A percentile compares a stretch with the other conserved stretches of the same genome.
Evolutionary conservation across 306 rosid species (phyloP).

Genomic region (Chamaecrista fasciculata): DNA sequence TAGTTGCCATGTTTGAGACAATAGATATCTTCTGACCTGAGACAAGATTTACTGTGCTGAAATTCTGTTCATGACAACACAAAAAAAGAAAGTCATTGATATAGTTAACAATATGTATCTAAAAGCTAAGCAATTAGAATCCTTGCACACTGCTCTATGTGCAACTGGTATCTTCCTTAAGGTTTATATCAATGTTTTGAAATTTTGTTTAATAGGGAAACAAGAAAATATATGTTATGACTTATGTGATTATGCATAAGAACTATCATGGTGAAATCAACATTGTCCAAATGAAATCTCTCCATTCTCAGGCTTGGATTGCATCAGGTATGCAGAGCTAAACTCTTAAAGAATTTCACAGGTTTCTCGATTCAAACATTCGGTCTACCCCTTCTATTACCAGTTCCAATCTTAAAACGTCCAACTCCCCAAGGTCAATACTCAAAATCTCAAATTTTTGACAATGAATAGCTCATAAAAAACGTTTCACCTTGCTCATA

Average conservation of each 20-base stretch:
- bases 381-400: not conserved
- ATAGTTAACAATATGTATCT: not conserved
- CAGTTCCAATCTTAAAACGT: conserved; percentile 48
- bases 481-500: conserved; percentile 39
- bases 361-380: not conserved
- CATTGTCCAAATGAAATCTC: not conserved
- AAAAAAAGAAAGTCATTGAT: not conserved
- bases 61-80: conserved; percentile 24
- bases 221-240: not conserved
- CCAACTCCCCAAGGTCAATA: conserved; percentile 43
- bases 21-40: conserved; percentile 26
- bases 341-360: not conserved
- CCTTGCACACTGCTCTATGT: not conserved
- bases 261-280: not conserved
- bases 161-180: not conserved
- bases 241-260: not conserved
- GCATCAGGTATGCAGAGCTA: not conserved
- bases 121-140: not conserved
- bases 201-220: not conserved
- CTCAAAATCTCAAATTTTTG: conserved; percentile 31
- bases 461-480: conserved; percentile 42
- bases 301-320: not conserved
- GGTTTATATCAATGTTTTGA: conserved; percentile 4
- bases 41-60: conserved; percentile 19
- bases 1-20: conserved; percentile 47